Percentiles rank a stretch among this genome's conserved stretches.
These are phyloP conservation scores for Chaetomium sp. DNA, from an alignment of 2,329 filamentous ascomycete species.

Conservation along the genomic window DNA sequence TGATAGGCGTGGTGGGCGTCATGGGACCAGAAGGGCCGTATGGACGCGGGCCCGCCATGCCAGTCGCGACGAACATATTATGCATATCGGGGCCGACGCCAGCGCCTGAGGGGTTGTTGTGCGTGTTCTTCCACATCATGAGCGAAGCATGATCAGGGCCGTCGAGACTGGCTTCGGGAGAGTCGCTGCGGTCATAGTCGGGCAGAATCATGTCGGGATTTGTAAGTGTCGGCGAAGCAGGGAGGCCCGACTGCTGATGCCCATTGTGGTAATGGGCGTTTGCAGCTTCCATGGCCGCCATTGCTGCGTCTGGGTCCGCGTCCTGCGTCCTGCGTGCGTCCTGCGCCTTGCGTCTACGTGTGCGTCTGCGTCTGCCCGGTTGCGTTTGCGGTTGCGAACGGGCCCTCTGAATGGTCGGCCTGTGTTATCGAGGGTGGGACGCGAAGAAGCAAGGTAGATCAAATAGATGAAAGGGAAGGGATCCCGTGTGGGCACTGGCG, in stretches of 20 bases:
- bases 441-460: too few relatives aligned
- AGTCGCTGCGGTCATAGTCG: conserved; percentile 54
- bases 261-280: conserved; percentile 25
- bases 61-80: conserved; percentile 38
- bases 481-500: not conserved
- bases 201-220: conserved; percentile 95
- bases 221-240: conserved; percentile 78
- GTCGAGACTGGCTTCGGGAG: conserved; percentile 43
- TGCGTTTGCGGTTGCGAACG: too few relatives aligned
- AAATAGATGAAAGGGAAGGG: not conserved
- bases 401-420: too few relatives aligned
- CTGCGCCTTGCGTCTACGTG: not conserved
- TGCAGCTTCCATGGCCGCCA: conserved; percentile 27
- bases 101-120: conserved; percentile 30
- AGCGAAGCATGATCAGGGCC: conserved; percentile 43
- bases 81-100: conserved; percentile 27
- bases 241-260: conserved; percentile 38
- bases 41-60: conserved; percentile 26
- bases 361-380: too few relatives aligned
- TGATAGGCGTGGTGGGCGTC: conserved; percentile 55
- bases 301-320: conserved; percentile 6
- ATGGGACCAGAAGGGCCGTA: conserved; percentile 36
- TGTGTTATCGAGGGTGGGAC: too few relatives aligned
- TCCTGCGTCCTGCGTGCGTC: not conserved
- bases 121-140: conserved; percentile 46